phyloP scores from a whole-genome alignment of 225 moss, liverwort and hornwort species.

The Sphagnum contortum region DNA sequence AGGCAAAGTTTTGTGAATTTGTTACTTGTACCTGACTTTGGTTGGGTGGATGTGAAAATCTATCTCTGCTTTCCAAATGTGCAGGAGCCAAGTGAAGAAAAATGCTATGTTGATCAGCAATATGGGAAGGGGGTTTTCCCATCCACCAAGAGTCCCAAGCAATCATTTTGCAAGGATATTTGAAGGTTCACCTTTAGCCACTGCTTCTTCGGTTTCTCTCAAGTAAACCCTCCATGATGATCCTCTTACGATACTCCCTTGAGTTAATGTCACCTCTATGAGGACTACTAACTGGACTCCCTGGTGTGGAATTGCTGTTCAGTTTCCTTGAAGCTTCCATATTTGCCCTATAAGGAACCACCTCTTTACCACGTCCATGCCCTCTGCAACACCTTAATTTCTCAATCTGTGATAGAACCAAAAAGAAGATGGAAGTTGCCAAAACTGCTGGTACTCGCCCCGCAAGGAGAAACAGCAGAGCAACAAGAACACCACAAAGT shows the following conservation, averaged over 20 bases:
- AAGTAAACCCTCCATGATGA: slow-evolving; percentile 4
- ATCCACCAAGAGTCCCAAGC: no score
- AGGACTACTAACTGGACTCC: background rate
- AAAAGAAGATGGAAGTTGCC: slow-evolving; percentile 8
- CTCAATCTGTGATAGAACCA: slow-evolving; percentile 7
- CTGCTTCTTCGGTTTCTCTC: background rate
- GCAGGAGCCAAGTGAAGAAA: no score
- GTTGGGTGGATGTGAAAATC: no score
- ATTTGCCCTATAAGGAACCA: background rate
- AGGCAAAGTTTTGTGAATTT: no score
- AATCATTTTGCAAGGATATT: no score
- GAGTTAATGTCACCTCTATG: background rate
- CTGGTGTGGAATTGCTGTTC: background rate
- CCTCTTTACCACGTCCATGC: background rate
- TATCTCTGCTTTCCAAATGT: no score
- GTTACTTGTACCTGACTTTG: no score
- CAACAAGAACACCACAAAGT: slow-evolving; percentile 4
- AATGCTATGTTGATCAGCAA: no score
- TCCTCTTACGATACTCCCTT: background rate
- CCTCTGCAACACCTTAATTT: slow-evolving; percentile 7
- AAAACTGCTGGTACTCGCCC: slow-evolving; percentile 10
- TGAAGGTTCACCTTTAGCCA: no score
- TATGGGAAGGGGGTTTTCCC: no score
- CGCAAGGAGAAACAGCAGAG: slow-evolving; percentile 4
- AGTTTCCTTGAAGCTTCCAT: slow-evolving; percentile 12